Percentiles rank a stretch among this genome's conserved stretches.
Conservation (phyloP, 176 grass and related monocot genomes). For the Rhynchospora tenuis region DNA sequence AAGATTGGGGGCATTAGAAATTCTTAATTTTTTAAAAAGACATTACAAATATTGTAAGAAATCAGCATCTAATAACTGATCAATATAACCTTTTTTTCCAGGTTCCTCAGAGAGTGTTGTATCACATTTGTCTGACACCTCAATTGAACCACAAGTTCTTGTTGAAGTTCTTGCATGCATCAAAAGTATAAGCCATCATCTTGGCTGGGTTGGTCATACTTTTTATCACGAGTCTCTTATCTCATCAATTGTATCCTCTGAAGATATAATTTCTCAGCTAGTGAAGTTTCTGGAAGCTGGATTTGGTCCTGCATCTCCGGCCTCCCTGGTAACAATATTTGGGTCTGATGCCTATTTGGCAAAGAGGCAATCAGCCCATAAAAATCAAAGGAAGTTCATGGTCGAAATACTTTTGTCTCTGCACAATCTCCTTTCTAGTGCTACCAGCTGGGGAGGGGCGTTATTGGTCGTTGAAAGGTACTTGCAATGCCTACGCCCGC, state of each 20-base stretch:
- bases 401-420: constrained; percentile 89
- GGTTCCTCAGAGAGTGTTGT: constrained; percentile 59
- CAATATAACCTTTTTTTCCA: constrained; percentile 30
- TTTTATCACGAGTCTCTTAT: constrained; percentile 85
- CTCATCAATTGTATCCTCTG: constrained; percentile 50
- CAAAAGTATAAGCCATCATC: constrained; percentile 64
- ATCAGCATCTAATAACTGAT: neutral
- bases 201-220: constrained; percentile 69
- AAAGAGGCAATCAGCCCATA: constrained; percentile 65
- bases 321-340: constrained; percentile 57
- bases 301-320: constrained; percentile 46
- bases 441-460: constrained; percentile 50
- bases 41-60: neutral
- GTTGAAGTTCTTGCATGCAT: constrained; percentile 88
- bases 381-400: constrained; percentile 84
- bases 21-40: neutral
- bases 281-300: constrained; percentile 72
- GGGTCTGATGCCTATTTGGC: constrained; percentile 66
- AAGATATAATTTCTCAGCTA: constrained; percentile 73
- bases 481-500: constrained; percentile 54
- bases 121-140: constrained; percentile 33
- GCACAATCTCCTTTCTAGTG: constrained; percentile 55
- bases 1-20: constrained; percentile 1
- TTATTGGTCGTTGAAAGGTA: constrained; percentile 78
- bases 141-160: constrained; percentile 47